These are phyloP conservation scores for Cubamyces lactineus DNA, from an alignment of 768 basidiomycete species.

Conservation along the genomic window DNA sequence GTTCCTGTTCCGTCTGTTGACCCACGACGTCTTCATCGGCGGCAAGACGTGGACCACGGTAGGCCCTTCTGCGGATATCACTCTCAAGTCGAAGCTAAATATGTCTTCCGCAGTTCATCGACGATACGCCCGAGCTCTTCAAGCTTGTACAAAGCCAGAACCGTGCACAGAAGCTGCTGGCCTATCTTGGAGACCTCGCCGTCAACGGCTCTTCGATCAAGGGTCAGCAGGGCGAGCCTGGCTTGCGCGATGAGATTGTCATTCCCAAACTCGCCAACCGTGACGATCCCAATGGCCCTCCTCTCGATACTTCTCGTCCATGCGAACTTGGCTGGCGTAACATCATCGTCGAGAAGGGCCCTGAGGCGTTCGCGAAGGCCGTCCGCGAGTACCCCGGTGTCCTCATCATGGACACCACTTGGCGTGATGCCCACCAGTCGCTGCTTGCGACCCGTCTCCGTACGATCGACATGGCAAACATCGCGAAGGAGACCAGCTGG, in stretches of 20 bases:
- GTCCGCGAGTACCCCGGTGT: slow-evolving; percentile 94
- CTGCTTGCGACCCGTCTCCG: slow-evolving; percentile 94
- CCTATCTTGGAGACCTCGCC: slow-evolving; percentile 95
- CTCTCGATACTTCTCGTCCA: slow-evolving; percentile 79
- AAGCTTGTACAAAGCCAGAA: slow-evolving; percentile 97
- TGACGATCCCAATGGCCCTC: slow-evolving; percentile 71
- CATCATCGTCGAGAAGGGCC: slow-evolving; percentile 97
- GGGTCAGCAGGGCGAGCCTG: slow-evolving; percentile 95
- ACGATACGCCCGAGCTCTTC: slow-evolving; percentile 99
- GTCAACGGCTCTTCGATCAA: slow-evolving; percentile 99
- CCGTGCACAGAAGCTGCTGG: slow-evolving; percentile 95
- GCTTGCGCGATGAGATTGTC: slow-evolving; percentile 85
- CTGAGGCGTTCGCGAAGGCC: slow-evolving; percentile 97
- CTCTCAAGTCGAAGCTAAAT: background rate
- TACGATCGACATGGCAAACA: slow-evolving; percentile 97
- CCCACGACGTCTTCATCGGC: slow-evolving; percentile 93
- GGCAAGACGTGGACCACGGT: slow-evolving; percentile 99
- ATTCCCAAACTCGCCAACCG: slow-evolving; percentile 80
- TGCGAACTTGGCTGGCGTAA: slow-evolving; percentile 95
- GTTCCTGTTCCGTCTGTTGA: slow-evolving; percentile 97
- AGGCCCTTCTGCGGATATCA: slow-evolving; percentile 26
- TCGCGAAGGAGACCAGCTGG: slow-evolving; percentile 96
- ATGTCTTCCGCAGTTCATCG: slow-evolving; percentile 76
- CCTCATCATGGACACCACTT: slow-evolving; percentile 98
- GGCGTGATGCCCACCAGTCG: slow-evolving; percentile 99